Conservation (phyloP, 1,139 yeast genomes). For the Debaryomyces subglobosus region DNA sequence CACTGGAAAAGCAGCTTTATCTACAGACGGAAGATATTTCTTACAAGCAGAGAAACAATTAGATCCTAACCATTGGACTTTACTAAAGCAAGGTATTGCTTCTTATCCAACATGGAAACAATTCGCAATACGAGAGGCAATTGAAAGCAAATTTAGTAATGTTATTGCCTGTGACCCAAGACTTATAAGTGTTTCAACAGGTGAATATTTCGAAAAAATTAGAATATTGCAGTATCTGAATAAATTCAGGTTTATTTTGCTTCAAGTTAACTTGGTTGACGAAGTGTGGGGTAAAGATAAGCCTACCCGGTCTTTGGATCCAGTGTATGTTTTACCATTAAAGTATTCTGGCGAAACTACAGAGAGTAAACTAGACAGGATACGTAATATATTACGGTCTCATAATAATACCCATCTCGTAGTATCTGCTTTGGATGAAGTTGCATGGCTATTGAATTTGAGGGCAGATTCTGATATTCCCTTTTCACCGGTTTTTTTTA, state of each 20-base stretch:
- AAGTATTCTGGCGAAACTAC: conserved; percentile 50
- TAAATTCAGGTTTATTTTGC: conserved; percentile 35
- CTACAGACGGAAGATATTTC: conserved; percentile 63
- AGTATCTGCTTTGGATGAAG: conserved; percentile 51
- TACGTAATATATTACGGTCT: conserved; percentile 28
- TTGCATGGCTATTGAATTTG: conserved; percentile 58
- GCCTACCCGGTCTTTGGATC: conserved; percentile 42
- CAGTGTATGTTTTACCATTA: conserved; percentile 41
- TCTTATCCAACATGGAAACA: conserved; percentile 43
- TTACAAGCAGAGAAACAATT: conserved; percentile 49
- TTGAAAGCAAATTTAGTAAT: conserved; percentile 33
- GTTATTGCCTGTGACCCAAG: conserved; percentile 47
- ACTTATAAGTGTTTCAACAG: conserved; percentile 34
- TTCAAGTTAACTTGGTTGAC: conserved; percentile 39
- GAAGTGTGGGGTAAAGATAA: conserved; percentile 43
- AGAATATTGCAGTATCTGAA: conserved; percentile 22
- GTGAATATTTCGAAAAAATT: conserved; percentile 36
- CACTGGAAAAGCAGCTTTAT: conserved; percentile 48
- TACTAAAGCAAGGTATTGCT: conserved; percentile 42
- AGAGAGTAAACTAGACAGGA: conserved; percentile 31
- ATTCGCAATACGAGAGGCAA: conserved; percentile 40
- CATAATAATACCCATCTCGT: conserved; percentile 32
- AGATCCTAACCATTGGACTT: conserved; percentile 36
- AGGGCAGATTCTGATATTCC: conserved; percentile 49
- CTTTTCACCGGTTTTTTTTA: conserved; percentile 54